Conservation (phyloP, 2,329 filamentous ascomycete species). For the Fusarium metavorans region DNA sequence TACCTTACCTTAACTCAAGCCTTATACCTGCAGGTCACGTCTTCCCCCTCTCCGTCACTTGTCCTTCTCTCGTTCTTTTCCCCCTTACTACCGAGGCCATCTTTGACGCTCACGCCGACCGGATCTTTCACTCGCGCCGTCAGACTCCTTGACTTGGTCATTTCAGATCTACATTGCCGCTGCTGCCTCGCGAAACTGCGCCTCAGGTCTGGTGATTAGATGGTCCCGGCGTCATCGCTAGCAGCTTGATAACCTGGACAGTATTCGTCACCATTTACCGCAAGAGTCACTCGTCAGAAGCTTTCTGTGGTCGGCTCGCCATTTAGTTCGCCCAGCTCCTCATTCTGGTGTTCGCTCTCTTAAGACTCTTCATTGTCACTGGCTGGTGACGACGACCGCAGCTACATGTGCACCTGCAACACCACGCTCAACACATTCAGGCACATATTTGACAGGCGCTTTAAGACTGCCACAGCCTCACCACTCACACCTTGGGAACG, state of each 20-base stretch:
- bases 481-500: conserved; percentile 2
- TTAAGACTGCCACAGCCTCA: conserved; percentile 19
- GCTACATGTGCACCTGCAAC: conserved; percentile 33
- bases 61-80: neutral
- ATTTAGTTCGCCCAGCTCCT: conserved; percentile 15
- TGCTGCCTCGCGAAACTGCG: conserved; percentile 5
- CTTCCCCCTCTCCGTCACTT: neutral
- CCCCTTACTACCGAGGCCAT: neutral
- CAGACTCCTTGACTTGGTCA: conserved; percentile 9
- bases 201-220: neutral
- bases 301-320: neutral
- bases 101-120: conserved; percentile 3
- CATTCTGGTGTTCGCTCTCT: conserved; percentile 11
- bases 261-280: neutral
- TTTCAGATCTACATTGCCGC: conserved; percentile 4
- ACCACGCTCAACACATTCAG: conserved; percentile 32
- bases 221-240: neutral
- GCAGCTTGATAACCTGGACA: neutral
- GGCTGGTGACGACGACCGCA: conserved; percentile 28
- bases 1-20: conserved; percentile 1
- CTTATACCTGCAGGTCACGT: conserved; percentile 4
- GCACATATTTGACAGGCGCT: conserved; percentile 35
- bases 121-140: conserved; percentile 1
- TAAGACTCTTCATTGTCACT: conserved; percentile 16
- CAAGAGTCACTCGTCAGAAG: neutral